These are phyloP conservation scores for Pichia heedii DNA, from an alignment of 805 yeast species.

Conservation along the genomic window DNA sequence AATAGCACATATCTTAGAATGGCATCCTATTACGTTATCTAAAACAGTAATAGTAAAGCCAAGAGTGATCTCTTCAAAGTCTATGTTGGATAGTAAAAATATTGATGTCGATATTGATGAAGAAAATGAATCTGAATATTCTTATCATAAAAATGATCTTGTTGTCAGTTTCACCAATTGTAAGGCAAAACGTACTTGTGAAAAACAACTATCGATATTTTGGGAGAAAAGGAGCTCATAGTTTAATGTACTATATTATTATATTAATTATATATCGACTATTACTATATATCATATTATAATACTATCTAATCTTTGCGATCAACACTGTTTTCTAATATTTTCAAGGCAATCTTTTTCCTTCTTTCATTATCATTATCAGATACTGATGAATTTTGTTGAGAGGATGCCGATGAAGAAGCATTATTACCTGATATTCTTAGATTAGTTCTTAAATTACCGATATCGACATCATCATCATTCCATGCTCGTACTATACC, in stretches of 20 bases:
- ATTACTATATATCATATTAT: too few relatives aligned
- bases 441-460: slow-evolving; percentile 63
- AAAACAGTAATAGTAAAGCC: slow-evolving; percentile 62
- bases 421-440: slow-evolving; percentile 32
- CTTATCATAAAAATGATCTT: slow-evolving; percentile 58
- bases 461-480: slow-evolving; percentile 60
- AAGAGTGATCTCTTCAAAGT: slow-evolving; percentile 3
- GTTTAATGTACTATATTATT: too few relatives aligned
- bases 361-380: slow-evolving; percentile 61
- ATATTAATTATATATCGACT: too few relatives aligned
- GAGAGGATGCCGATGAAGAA: neutral
- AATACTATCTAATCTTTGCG: neutral
- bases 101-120: slow-evolving; percentile 11
- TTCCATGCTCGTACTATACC: slow-evolving; percentile 54
- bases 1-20: slow-evolving; percentile 78
- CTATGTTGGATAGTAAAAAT: neutral
- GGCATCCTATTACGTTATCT: slow-evolving; percentile 82
- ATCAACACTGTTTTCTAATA: slow-evolving; percentile 45
- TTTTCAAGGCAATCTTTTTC: slow-evolving; percentile 68
- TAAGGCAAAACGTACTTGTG: slow-evolving; percentile 42
- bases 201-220: slow-evolving; percentile 15
- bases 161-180: slow-evolving; percentile 57
- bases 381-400: slow-evolving; percentile 10
- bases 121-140: slow-evolving; percentile 19
- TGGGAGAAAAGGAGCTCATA: neutral